A percentile compares a stretch with the other conserved stretches of the same genome.
Evolutionary conservation across 73 alveolate species (phyloP).

Genomic region (Symbiodinium natans): DNA sequence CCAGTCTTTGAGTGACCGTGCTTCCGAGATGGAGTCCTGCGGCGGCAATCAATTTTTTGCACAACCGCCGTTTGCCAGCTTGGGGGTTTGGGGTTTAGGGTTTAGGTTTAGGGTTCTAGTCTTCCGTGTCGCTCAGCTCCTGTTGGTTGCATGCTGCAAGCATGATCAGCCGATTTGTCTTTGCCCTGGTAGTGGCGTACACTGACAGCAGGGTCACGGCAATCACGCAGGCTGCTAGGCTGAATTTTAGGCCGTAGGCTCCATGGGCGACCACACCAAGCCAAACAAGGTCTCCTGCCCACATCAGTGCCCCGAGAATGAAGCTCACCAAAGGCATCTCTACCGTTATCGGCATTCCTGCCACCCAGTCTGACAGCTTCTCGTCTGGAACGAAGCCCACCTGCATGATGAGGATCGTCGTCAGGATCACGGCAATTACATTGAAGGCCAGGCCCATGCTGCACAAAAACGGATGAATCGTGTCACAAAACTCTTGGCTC

Average conservation of each 20-base stretch:
- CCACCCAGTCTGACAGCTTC: conserved; percentile 11
- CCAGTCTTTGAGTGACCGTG: too few species aligned
- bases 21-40: too few species aligned
- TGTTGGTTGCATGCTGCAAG: neutral
- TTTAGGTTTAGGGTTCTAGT: too few species aligned
- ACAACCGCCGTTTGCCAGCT: too few species aligned
- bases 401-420: conserved; percentile 5
- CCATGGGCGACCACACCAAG: conserved; percentile 22
- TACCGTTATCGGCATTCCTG: neutral
- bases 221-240: neutral
- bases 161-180: conserved; percentile 2
- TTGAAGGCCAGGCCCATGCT: conserved; percentile 1
- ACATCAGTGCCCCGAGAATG: neutral
- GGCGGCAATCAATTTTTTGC: too few species aligned
- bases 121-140: neutral
- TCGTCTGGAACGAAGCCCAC: conserved; percentile 26
- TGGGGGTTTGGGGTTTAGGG: too few species aligned
- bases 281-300: conserved; percentile 10
- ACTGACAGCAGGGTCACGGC: neutral
- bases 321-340: conserved; percentile 32
- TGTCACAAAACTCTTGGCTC: conserved; percentile 9
- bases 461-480: neutral
- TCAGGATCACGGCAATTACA: conserved; percentile 10
- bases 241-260: neutral
- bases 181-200: conserved; percentile 2